Base-by-base conservation (phyloP, 306 rosid genomes). In the Potentilla sterilis region DNA sequence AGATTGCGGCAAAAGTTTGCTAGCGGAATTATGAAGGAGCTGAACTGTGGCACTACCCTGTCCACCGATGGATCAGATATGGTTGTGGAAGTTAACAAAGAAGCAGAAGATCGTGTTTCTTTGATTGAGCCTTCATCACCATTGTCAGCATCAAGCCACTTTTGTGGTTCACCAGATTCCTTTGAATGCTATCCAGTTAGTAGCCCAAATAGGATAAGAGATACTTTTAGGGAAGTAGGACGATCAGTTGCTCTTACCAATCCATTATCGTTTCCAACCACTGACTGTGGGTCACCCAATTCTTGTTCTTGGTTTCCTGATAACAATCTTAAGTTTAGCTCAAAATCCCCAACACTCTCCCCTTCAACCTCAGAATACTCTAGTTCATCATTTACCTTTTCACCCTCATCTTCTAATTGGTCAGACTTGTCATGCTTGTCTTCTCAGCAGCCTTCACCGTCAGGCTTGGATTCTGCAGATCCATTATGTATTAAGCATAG, bases 341-440 rank as follows among this genome's bases (percentile, higher is more conserved):
- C 85, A 77, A 89, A 87, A 80, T 91, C 97, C 54, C 88, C 95
- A 40, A 86, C 92, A 61, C 78, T 85, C 55, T 94, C 98, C 15
- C 97, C 98, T 74, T 87, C 91, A 67, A 85, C 86, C 75, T 91
- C 98, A 54, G 98, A 93, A 70, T 85, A 83, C 65, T 83, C 92
- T 13, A 91, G 96, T 81, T 91, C 93, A 32, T 88, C 92, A 24
- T 88, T 90, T 58, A 75, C 93, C 79, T 87, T 86, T 76, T 94
- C 98, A 41, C 98, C 97, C 10, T 86, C 95, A 2, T 94, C 98
- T 16, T 90, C 94, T 49, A 86, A 88, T 69, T 94, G 95, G 98
- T 92, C 98, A 14, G 97, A 93, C 77, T 83, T 87, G 80, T 93
- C 96, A 6, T 83, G 66, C 77, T 14, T 86, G 70, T 87, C 96